These are phyloP conservation scores for Candida albicans DNA, from an alignment of 1,139 yeast genomes.

Conservation along the genomic window DNA sequence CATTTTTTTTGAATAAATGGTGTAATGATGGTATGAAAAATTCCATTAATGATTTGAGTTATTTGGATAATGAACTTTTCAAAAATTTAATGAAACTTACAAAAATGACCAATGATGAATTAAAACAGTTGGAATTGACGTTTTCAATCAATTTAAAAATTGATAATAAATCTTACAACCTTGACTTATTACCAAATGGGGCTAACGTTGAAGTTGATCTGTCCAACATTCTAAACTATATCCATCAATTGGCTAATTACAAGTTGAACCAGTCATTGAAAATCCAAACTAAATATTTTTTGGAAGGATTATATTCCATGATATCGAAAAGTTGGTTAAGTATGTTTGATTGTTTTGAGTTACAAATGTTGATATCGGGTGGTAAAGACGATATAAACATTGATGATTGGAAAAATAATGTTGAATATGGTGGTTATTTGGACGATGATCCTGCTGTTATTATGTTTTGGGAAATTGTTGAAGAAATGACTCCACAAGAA, in stretches of 20 bases:
- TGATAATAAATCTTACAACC: slow-evolving; percentile 35
- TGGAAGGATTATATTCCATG: slow-evolving; percentile 68
- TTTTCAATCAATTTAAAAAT: slow-evolving; percentile 60
- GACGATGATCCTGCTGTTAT: slow-evolving; percentile 56
- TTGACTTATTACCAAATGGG: slow-evolving; percentile 63
- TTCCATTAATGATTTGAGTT: slow-evolving; percentile 76
- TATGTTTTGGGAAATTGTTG: slow-evolving; percentile 74
- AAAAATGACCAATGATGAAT: slow-evolving; percentile 55
- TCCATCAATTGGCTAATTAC: slow-evolving; percentile 76
- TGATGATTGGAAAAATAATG: slow-evolving; percentile 62
- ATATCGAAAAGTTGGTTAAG: slow-evolving; percentile 74
- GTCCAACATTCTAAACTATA: slow-evolving; percentile 68
- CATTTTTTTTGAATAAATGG: slow-evolving; percentile 82
- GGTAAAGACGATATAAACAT: slow-evolving; percentile 69
- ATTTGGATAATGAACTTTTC: slow-evolving; percentile 70
- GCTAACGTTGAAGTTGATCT: slow-evolving; percentile 52
- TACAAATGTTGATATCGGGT: slow-evolving; percentile 85
- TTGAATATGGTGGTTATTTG: slow-evolving; percentile 66
- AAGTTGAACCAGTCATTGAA: slow-evolving; percentile 66
- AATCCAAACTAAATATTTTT: slow-evolving; percentile 62
- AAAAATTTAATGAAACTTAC: slow-evolving; percentile 62
- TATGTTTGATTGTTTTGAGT: slow-evolving; percentile 80
- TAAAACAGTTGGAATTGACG: slow-evolving; percentile 58
- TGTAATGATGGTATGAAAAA: slow-evolving; percentile 41
- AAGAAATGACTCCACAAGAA: slow-evolving; percentile 64